These are phyloP conservation scores for Leccinum subtestaceum DNA, from an alignment of 768 basidiomycete genomes.

Conservation along the genomic window DNA sequence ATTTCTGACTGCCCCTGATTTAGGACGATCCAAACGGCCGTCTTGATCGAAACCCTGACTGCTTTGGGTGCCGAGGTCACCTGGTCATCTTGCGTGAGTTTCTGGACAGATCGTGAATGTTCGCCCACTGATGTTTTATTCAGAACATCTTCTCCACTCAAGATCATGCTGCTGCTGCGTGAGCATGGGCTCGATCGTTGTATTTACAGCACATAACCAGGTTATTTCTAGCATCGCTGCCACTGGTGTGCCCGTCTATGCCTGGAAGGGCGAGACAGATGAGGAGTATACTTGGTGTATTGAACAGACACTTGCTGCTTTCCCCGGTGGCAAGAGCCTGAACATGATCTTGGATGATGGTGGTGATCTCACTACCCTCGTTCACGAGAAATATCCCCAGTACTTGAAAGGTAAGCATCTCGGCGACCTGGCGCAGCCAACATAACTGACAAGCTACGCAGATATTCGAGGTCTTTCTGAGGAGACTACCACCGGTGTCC, in stretches of 20 bases:
- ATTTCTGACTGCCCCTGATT: slow-evolving; percentile 6
- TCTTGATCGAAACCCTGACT: slow-evolving; percentile 96
- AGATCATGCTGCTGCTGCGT: slow-evolving; percentile 98
- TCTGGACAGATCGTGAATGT: background rate
- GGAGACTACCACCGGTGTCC: slow-evolving; percentile 99
- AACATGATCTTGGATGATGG: slow-evolving; percentile 99
- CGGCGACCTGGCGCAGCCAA: background rate
- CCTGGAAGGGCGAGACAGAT: slow-evolving; percentile 99
- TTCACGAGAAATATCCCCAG: slow-evolving; percentile 96
- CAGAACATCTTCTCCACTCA: slow-evolving; percentile 99
- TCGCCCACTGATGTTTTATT: slow-evolving; percentile 4
- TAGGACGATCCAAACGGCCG: slow-evolving; percentile 98
- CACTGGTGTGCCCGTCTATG: slow-evolving; percentile 96
- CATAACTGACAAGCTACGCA: slow-evolving; percentile 26
- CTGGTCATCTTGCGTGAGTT: slow-evolving; percentile 94
- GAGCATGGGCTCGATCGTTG: slow-evolving; percentile 30
- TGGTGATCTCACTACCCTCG: slow-evolving; percentile 91
- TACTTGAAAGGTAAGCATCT: slow-evolving; percentile 60
- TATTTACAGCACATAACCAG: slow-evolving; percentile 1
- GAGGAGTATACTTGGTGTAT: slow-evolving; percentile 99
- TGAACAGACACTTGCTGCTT: slow-evolving; percentile 90
- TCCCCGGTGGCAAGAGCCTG: slow-evolving; percentile 75
- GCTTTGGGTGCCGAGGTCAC: slow-evolving; percentile 95
- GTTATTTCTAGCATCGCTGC: slow-evolving; percentile 73
- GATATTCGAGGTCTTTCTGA: slow-evolving; percentile 94